A percentile compares a stretch with the other conserved stretches of the same genome.
Evolutionary conservation across 768 basidiomycete genomes (phyloP).

Genomic region (Multifurca ochricompacta): DNA sequence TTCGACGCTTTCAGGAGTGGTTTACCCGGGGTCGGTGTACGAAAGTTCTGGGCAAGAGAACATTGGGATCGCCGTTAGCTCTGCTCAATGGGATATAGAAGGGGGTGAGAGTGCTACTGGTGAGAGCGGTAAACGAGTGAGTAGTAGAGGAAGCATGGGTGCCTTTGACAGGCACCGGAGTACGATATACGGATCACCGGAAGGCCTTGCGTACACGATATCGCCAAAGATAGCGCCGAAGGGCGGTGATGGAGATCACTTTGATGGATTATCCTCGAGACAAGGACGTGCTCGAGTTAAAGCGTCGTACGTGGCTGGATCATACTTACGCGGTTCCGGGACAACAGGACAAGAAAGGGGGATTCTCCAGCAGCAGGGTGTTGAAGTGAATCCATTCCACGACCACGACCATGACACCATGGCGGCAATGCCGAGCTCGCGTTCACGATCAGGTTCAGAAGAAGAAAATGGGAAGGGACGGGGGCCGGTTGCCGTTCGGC

Average conservation of each 20-base stretch:
- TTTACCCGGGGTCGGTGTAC: conserved; percentile 15
- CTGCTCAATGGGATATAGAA: conserved; percentile 7
- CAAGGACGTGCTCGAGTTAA: conserved; percentile 55
- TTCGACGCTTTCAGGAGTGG: conserved; percentile 15
- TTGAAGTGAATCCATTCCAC: conserved; percentile 28
- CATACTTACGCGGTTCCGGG: conserved; percentile 45
- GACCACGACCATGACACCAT: conserved; percentile 29
- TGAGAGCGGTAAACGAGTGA: conserved; percentile 7
- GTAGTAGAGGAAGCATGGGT: conserved; percentile 15
- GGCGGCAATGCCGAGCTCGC: conserved; percentile 27
- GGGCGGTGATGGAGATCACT: conserved; percentile 24
- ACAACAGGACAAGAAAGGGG: conserved; percentile 28
- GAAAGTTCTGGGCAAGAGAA: conserved; percentile 11
- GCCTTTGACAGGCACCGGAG: conserved; percentile 13
- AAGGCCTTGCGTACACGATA: conserved; percentile 19
- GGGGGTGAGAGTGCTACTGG: background rate
- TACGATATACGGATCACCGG: conserved; percentile 16
- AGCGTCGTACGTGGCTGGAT: conserved; percentile 53
- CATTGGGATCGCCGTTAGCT: conserved; percentile 21
- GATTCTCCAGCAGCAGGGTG: too few species aligned
- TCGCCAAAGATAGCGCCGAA: conserved; percentile 25
- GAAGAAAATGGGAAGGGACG: conserved; percentile 36
- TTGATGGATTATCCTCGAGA: conserved; percentile 16
- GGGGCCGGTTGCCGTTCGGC: conserved; percentile 31
- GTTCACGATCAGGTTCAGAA: too few species aligned